A percentile compares a stretch with the other conserved stretches of the same genome.
Evolutionary conservation across 106 monocot genomes (phyloP).

Genomic region (Dendrobium huoshanense): DNA sequence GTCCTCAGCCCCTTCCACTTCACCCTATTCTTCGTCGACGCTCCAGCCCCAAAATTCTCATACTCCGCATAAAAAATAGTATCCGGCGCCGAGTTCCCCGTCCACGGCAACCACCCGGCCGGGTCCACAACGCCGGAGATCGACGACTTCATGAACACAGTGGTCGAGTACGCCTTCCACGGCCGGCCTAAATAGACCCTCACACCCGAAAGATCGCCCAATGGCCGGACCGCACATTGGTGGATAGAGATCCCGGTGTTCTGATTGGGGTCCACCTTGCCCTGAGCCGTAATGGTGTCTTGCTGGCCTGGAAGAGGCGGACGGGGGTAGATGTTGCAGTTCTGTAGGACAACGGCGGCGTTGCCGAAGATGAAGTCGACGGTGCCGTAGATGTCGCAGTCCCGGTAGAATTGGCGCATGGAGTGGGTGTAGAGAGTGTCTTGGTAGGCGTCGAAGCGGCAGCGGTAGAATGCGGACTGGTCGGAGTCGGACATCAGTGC

Average conservation of each 20-base stretch:
- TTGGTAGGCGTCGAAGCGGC: slow-evolving; percentile 19
- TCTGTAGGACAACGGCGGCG: slow-evolving; percentile 14
- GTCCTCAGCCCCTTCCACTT: slow-evolving; percentile 16
- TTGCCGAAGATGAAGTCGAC: slow-evolving; percentile 33
- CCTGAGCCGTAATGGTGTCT: slow-evolving; percentile 23
- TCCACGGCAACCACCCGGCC: slow-evolving; percentile 14
- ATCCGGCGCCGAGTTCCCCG: slow-evolving; percentile 2
- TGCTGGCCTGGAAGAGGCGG: slow-evolving; percentile 7
- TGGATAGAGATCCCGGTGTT: slow-evolving; percentile 28
- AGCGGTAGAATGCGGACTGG: slow-evolving; percentile 24
- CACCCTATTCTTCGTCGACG: slow-evolving; percentile 6
- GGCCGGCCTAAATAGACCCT: slow-evolving; percentile 15
- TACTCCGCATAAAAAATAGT: slow-evolving; percentile 20
- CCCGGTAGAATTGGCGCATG: slow-evolving; percentile 22
- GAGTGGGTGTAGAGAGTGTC: slow-evolving; percentile 27
- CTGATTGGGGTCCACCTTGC: slow-evolving; percentile 19
- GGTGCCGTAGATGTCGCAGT: slow-evolving; percentile 26
- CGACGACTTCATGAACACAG: slow-evolving; percentile 12
- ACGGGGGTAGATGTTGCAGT: slow-evolving; percentile 3
- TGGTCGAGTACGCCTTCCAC: slow-evolving; percentile 21
- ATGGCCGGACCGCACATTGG: slow-evolving; percentile 8
- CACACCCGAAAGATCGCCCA: background rate
- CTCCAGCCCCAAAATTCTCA: slow-evolving; percentile 7
- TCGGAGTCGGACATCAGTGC: slow-evolving; percentile 22
- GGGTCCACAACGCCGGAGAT: slow-evolving; percentile 3